Evolutionary conservation across 1,139 yeast genomes (phyloP).

Genomic region (Ashbya aceris): DNA sequence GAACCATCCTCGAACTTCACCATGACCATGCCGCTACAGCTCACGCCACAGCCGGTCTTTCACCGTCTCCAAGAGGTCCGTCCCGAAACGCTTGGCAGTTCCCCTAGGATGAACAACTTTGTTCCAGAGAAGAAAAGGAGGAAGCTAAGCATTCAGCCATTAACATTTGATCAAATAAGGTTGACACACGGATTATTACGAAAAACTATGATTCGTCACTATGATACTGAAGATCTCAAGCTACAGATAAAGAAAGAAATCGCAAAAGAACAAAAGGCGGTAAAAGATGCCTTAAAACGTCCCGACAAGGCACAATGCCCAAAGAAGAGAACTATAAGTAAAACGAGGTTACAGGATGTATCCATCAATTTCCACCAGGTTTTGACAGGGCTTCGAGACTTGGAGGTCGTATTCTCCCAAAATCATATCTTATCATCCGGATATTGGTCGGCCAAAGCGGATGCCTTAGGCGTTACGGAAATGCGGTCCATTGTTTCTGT

Average conservation of each 20-base stretch:
- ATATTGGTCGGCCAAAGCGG: slow-evolving; percentile 3
- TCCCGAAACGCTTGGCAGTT: neutral
- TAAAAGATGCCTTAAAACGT: slow-evolving; percentile 4
- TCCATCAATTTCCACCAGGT: slow-evolving; percentile 1
- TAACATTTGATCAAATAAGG: slow-evolving; percentile 1
- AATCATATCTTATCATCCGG: slow-evolving; percentile 1
- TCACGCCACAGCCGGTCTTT: neutral
- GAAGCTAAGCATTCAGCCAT: slow-evolving; percentile 3
- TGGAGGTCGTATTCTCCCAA: slow-evolving; percentile 1
- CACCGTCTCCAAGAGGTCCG: slow-evolving; percentile 1
- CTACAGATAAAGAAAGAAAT: slow-evolving; percentile 4
- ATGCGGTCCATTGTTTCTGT: slow-evolving; percentile 3
- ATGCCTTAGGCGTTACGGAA: neutral
- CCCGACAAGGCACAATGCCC: slow-evolving; percentile 2
- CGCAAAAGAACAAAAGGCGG: slow-evolving; percentile 2
- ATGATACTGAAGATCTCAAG: slow-evolving; percentile 4
- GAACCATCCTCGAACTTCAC: neutral
- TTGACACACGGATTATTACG: slow-evolving; percentile 3
- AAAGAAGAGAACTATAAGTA: slow-evolving; percentile 2
- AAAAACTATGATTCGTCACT: slow-evolving; percentile 4
- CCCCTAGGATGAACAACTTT: neutral
- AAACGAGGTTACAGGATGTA: slow-evolving; percentile 3
- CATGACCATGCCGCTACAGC: neutral
- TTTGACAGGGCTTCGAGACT: neutral
- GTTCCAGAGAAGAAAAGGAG: slow-evolving; percentile 2